Evolutionary conservation across 148 eudicot species (phyloP).

Genomic region (Suaeda aralocaspica): DNA sequence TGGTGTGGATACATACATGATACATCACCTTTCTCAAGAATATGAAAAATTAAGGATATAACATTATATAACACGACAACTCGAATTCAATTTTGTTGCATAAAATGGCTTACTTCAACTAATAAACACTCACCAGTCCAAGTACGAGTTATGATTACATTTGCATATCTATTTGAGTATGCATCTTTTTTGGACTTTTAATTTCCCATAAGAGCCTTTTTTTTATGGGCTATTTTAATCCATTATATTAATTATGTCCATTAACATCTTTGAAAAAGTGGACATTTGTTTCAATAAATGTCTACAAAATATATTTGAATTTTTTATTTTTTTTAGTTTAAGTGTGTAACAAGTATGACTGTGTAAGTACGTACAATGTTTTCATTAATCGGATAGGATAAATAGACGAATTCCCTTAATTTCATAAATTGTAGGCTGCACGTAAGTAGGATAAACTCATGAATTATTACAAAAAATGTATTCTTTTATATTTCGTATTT

Average conservation of each 20-base stretch:
- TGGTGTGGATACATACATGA: too few relatives aligned
- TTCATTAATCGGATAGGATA: neutral
- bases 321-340: neutral
- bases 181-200: slow-evolving; percentile 1
- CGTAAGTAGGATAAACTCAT: neutral
- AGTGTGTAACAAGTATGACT: neutral
- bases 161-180: neutral
- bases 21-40: too few relatives aligned
- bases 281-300: too few relatives aligned
- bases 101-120: neutral
- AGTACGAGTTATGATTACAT: neutral
- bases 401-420: neutral
- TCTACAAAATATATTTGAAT: too few relatives aligned
- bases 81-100: neutral
- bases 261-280: too few relatives aligned
- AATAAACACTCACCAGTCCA: too few relatives aligned
- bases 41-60: too few relatives aligned
- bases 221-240: neutral
- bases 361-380: neutral
- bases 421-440: neutral
- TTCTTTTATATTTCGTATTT: neutral
- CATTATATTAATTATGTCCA: too few relatives aligned
- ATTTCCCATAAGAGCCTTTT: neutral
- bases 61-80: too few relatives aligned
- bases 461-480: too few relatives aligned